Conservation (phyloP, 179 eudicot species). For the Beta macrorhiza region DNA sequence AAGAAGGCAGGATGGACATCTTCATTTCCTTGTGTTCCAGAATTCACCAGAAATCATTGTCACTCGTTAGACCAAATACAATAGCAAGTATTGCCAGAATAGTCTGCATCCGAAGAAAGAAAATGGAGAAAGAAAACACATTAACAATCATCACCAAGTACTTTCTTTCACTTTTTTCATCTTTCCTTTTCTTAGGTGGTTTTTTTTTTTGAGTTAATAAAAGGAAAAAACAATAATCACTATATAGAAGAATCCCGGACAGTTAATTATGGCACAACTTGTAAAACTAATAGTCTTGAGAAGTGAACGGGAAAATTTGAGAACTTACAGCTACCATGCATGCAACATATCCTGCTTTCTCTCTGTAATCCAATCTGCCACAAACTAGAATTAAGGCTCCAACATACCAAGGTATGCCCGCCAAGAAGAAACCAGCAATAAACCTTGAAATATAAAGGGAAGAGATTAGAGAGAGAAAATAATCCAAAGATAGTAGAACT, state of each 20-base stretch:
- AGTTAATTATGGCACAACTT: background rate
- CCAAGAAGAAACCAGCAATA: slow-evolving; percentile 72
- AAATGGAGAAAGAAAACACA: background rate
- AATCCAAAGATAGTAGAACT: background rate
- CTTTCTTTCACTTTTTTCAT: background rate
- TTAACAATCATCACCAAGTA: background rate
- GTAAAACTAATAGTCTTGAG: too few species aligned
- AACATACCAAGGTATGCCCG: slow-evolving; percentile 85
- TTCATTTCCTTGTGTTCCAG: slow-evolving; percentile 11
- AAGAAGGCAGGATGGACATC: slow-evolving; percentile 31
- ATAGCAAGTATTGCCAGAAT: slow-evolving; percentile 56
- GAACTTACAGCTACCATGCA: slow-evolving; percentile 82
- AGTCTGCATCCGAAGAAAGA: slow-evolving; percentile 40
- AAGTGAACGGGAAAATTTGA: background rate
- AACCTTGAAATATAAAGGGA: slow-evolving; percentile 50
- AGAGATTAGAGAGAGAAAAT: background rate
- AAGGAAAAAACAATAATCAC: background rate
- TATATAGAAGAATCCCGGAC: background rate
- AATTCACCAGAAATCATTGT: slow-evolving; percentile 48
- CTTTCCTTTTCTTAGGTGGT: background rate
- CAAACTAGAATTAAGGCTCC: slow-evolving; percentile 79
- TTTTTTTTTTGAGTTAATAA: too few species aligned
- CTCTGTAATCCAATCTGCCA: slow-evolving; percentile 70
- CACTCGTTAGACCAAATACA: slow-evolving; percentile 51
- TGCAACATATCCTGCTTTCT: slow-evolving; percentile 86